These are phyloP conservation scores for Neofusicoccum sp. DNA, from an alignment of 2,329 filamentous ascomycete genomes.

Conservation along the genomic window DNA sequence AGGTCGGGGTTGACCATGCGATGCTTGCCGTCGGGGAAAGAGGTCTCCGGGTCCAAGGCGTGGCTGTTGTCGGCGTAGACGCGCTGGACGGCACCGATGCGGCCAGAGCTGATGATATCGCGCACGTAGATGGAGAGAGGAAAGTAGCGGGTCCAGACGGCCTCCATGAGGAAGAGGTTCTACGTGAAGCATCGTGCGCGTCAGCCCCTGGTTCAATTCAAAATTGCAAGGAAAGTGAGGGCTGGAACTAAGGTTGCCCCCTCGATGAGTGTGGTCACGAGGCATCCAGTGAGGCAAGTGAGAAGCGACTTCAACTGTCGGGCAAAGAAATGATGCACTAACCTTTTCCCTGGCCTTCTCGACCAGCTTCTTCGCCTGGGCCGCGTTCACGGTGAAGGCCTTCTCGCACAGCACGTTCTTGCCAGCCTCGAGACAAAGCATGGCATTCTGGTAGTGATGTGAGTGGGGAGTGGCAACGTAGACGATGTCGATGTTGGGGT, in stretches of 20 bases:
- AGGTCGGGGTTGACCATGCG: constrained; percentile 84
- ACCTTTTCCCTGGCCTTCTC: constrained; percentile 69
- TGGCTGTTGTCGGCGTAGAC: constrained; percentile 63
- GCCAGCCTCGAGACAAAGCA: constrained; percentile 79
- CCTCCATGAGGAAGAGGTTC: constrained; percentile 55
- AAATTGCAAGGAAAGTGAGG: too few species aligned
- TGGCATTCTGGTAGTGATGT: constrained; percentile 89
- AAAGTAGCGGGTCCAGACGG: constrained; percentile 89
- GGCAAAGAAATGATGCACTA: background rate
- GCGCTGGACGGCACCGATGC: constrained; percentile 59
- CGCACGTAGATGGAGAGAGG: constrained; percentile 77
- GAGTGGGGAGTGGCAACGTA: constrained; percentile 91
- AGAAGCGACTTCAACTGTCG: too few species aligned
- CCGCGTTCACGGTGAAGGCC: constrained; percentile 81
- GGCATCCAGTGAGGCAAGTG: too few species aligned
- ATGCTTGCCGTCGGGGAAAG: constrained; percentile 56
- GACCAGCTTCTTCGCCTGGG: constrained; percentile 72
- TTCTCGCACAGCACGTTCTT: constrained; percentile 94
- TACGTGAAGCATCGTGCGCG: background rate
- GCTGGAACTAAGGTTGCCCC: too few species aligned
- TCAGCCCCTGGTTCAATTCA: background rate
- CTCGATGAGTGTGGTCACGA: too few species aligned
- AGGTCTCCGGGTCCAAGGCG: constrained; percentile 61
- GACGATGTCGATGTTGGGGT: constrained; percentile 79
- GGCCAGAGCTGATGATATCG: constrained; percentile 62